A percentile compares a stretch with the other conserved stretches of the same genome.
phyloP scores from a whole-genome alignment of 306 rosid species.

The Dryas alaskensis region DNA sequence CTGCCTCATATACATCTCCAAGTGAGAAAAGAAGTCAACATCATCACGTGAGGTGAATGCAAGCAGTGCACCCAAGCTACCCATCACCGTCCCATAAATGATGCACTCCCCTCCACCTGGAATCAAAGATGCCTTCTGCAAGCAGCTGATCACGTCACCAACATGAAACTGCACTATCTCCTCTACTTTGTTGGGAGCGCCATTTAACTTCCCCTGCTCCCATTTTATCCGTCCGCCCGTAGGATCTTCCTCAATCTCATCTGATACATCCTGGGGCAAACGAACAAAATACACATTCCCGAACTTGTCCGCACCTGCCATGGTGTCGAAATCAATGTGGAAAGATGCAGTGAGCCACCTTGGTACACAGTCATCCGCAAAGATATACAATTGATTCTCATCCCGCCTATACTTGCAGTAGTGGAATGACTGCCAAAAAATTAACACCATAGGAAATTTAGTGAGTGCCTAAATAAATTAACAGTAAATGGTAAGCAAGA shows the following conservation, averaged over 20 bases:
- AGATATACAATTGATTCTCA: slow-evolving; percentile 90
- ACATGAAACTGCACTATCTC: slow-evolving; percentile 92
- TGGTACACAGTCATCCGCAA: slow-evolving; percentile 94
- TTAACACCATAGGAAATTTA: slow-evolving; percentile 22
- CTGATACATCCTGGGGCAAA: slow-evolving; percentile 87
- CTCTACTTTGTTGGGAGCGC: slow-evolving; percentile 95
- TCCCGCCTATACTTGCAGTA: slow-evolving; percentile 97
- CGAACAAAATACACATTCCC: slow-evolving; percentile 90
- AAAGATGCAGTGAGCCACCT: slow-evolving; percentile 95
- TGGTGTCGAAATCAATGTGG: slow-evolving; percentile 95
- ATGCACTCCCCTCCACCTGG: slow-evolving; percentile 96
- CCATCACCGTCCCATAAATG: slow-evolving; percentile 91
- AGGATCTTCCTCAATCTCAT: slow-evolving; percentile 98
- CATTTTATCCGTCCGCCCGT: slow-evolving; percentile 97
- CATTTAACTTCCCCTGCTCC: slow-evolving; percentile 96
- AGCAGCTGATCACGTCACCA: slow-evolving; percentile 71
- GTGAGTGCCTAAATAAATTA: background rate
- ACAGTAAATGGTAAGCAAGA: background rate
- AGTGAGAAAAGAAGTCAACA: slow-evolving; percentile 92
- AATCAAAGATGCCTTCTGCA: slow-evolving; percentile 96
- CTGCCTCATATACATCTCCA: slow-evolving; percentile 99
- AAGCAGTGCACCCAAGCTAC: slow-evolving; percentile 90
- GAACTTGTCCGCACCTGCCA: slow-evolving; percentile 99
- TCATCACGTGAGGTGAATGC: slow-evolving; percentile 97
- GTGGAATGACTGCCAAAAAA: slow-evolving; percentile 84